Conservation (phyloP, 176 grass and related monocot species). For the Ensete glaucum region DNA sequence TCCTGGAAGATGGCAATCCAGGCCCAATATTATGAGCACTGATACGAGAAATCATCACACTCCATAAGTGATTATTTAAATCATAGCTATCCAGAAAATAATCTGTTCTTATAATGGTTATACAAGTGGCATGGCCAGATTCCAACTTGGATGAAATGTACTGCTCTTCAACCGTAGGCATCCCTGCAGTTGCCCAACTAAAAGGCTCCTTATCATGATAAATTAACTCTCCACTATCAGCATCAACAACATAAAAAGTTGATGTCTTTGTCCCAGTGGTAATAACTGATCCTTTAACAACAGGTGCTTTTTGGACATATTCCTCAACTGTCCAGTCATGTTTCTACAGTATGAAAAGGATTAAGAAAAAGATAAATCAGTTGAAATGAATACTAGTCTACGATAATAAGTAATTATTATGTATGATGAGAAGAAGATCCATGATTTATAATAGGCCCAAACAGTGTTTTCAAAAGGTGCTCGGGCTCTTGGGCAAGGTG, state of each 20-base stretch:
- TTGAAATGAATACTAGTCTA: not conserved
- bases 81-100: slow-evolving; percentile 80
- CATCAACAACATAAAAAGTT: slow-evolving; percentile 57
- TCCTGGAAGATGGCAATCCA: slow-evolving; percentile 21
- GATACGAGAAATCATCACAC: slow-evolving; percentile 69
- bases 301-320: slow-evolving; percentile 61
- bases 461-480: too few relatives aligned
- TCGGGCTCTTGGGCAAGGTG: too few relatives aligned
- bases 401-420: too few relatives aligned
- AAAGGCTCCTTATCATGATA: slow-evolving; percentile 52
- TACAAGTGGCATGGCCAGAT: slow-evolving; percentile 36
- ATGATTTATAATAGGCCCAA: too few relatives aligned
- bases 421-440: too few relatives aligned
- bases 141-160: slow-evolving; percentile 49
- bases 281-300: slow-evolving; percentile 65
- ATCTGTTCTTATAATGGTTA: slow-evolving; percentile 72
- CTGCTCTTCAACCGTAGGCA: slow-evolving; percentile 35
- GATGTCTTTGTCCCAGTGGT: slow-evolving; percentile 76
- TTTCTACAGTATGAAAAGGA: slow-evolving; percentile 32
- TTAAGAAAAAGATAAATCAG: slow-evolving; percentile 9
- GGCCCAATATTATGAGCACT: slow-evolving; percentile 43
- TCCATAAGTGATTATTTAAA: slow-evolving; percentile 65
- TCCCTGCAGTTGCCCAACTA: slow-evolving; percentile 36
- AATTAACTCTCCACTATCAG: slow-evolving; percentile 71
- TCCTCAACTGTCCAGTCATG: slow-evolving; percentile 78